A percentile compares a stretch with the other conserved stretches of the same genome.
phyloP scores from a whole-genome alignment of 1,284 basidiomycete species.

The Irpex lacteus region DNA sequence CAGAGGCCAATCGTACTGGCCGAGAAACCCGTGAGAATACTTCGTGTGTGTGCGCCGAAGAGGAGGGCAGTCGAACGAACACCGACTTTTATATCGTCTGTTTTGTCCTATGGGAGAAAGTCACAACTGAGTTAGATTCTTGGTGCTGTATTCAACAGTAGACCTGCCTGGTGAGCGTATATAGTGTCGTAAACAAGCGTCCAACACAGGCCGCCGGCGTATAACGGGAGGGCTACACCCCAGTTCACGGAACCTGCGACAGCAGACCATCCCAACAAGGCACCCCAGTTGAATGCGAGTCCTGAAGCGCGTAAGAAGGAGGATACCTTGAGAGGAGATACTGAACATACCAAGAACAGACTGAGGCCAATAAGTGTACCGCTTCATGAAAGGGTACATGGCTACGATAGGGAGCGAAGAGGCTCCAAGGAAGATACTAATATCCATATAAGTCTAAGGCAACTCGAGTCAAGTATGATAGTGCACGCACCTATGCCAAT shows the following conservation, averaged over 20 bases:
- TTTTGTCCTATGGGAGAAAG: slow-evolving; percentile 71
- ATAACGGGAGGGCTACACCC: slow-evolving; percentile 84
- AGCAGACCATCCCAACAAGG: slow-evolving; percentile 94
- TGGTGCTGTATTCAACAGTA: background rate
- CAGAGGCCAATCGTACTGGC: slow-evolving; percentile 74
- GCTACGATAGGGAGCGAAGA: slow-evolving; percentile 86
- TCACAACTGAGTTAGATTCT: background rate
- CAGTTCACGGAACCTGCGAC: slow-evolving; percentile 84
- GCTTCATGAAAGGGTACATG: slow-evolving; percentile 97
- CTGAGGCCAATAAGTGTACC: slow-evolving; percentile 96
- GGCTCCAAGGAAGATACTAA: slow-evolving; percentile 88
- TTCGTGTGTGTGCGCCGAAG: slow-evolving; percentile 77
- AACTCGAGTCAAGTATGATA: background rate
- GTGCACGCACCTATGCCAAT: slow-evolving; percentile 82
- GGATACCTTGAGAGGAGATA: background rate
- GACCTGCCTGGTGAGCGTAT: slow-evolving; percentile 90
- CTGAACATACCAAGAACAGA: slow-evolving; percentile 74
- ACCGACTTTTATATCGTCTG: slow-evolving; percentile 84
- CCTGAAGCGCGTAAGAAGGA: slow-evolving; percentile 44
- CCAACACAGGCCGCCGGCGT: slow-evolving; percentile 89
- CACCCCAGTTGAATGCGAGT: slow-evolving; percentile 97
- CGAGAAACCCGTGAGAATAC: slow-evolving; percentile 78
- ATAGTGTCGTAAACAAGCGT: slow-evolving; percentile 97
- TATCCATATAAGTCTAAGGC: background rate
- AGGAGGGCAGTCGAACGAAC: slow-evolving; percentile 95